phyloP scores from a whole-genome alignment of 2,329 filamentous ascomycete species.

The Colletotrichum sp. region DNA sequence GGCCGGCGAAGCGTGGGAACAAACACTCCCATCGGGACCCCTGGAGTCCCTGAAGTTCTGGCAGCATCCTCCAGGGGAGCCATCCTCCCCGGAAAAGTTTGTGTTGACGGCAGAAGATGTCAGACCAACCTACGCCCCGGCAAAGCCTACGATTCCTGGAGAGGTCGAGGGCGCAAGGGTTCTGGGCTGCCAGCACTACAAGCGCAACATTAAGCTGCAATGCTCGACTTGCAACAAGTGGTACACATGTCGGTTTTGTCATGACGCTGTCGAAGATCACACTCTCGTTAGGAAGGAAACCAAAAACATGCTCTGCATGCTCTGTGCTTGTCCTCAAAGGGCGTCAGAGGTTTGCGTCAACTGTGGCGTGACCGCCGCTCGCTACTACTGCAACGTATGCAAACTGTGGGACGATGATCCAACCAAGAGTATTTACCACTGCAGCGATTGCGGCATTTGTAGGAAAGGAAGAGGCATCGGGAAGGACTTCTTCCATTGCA shows the following conservation, averaged over 20 bases:
- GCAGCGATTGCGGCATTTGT: constrained; percentile 94
- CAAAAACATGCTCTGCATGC: constrained; percentile 97
- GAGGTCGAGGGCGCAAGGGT: constrained; percentile 43
- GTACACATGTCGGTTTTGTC: constrained; percentile 96
- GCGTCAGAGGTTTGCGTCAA: constrained; percentile 78
- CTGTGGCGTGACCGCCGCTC: constrained; percentile 79
- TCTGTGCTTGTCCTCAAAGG: constrained; percentile 84
- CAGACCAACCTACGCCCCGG: constrained; percentile 69
- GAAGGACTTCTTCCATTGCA: constrained; percentile 98
- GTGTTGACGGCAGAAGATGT: constrained; percentile 65
- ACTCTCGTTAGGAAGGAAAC: constrained; percentile 81
- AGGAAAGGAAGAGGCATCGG: constrained; percentile 88
- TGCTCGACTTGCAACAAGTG: constrained; percentile 88
- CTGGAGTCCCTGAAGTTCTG: constrained; percentile 64
- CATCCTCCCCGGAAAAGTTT: constrained; percentile 46
- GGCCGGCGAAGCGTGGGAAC: constrained; percentile 36
- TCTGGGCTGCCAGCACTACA: constrained; percentile 91
- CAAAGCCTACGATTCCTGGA: constrained; percentile 51
- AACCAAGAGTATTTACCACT: constrained; percentile 94
- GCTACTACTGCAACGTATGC: constrained; percentile 93
- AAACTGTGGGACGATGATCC: constrained; percentile 97
- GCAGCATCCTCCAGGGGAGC: constrained; percentile 53
- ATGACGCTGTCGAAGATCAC: constrained; percentile 84
- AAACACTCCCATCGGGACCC: constrained; percentile 47
- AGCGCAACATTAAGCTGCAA: constrained; percentile 94